Evolutionary conservation across 2,329 filamentous ascomycete genomes (phyloP).

Genomic region (Elsinoe australis): DNA sequence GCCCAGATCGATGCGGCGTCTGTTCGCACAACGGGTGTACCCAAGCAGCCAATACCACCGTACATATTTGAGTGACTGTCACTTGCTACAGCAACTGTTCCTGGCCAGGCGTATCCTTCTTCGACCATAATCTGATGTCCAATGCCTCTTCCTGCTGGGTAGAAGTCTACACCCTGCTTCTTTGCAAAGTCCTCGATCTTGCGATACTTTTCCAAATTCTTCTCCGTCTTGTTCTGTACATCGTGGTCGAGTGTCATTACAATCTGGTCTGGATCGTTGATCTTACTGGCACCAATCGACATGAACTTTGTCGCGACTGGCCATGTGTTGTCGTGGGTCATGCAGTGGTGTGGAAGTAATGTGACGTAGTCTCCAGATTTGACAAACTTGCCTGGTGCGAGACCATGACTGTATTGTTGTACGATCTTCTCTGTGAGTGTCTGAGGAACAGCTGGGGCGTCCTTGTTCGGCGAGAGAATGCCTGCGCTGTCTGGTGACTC

Average conservation of each 20-base stretch:
- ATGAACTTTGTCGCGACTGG: conserved; percentile 73
- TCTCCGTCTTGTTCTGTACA: conserved; percentile 71
- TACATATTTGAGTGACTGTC: conserved; percentile 79
- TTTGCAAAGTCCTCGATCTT: conserved; percentile 76
- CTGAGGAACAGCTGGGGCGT: conserved; percentile 50
- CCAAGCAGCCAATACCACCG: conserved; percentile 67
- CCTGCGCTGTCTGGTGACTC: conserved; percentile 57
- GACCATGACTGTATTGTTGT: conserved; percentile 68
- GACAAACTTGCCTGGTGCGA: conserved; percentile 67
- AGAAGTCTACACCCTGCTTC: conserved; percentile 70
- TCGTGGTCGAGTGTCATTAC: conserved; percentile 85
- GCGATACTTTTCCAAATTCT: conserved; percentile 74
- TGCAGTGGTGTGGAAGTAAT: conserved; percentile 62
- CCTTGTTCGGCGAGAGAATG: conserved; percentile 53
- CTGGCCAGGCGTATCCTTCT: conserved; percentile 76
- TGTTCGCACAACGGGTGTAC: conserved; percentile 75
- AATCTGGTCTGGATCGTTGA: conserved; percentile 64
- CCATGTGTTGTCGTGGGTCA: conserved; percentile 83
- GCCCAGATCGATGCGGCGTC: conserved; percentile 83
- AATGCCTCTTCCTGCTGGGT: conserved; percentile 69
- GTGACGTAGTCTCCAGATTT: conserved; percentile 76
- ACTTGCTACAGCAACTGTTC: conserved; percentile 70
- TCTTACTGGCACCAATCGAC: conserved; percentile 67
- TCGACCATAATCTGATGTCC: conserved; percentile 92
- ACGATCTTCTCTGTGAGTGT: conserved; percentile 91